These are phyloP conservation scores for Penicillium sp. DNA, from an alignment of 2,329 filamentous ascomycete genomes.

Conservation along the genomic window DNA sequence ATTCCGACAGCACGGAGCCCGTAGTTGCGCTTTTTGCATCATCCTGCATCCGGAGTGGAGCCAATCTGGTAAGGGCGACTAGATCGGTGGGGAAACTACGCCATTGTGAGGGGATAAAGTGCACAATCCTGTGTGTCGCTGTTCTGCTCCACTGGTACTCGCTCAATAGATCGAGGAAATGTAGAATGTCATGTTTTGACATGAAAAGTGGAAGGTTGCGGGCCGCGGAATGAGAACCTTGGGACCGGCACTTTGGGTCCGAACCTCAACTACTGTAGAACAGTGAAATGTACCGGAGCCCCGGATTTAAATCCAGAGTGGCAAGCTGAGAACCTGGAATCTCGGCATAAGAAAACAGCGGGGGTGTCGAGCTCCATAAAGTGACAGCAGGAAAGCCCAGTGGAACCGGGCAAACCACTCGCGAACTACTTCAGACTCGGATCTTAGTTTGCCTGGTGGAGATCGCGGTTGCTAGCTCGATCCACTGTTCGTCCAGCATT, in stretches of 20 bases:
- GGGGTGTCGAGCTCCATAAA: not conserved
- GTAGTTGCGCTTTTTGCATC: constrained; percentile 1
- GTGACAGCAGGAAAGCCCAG: not conserved
- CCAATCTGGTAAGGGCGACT: not conserved
- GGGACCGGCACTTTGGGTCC: not conserved
- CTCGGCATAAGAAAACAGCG: not conserved
- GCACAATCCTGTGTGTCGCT: not conserved
- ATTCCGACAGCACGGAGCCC: not conserved
- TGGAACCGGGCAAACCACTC: not conserved
- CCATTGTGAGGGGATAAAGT: not conserved
- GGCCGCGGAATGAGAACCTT: not conserved
- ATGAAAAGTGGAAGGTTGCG: not conserved
- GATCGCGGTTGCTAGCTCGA: not conserved
- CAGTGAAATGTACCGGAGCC: not conserved
- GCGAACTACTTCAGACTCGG: not conserved
- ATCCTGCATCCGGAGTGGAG: not conserved
- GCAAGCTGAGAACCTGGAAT: not conserved
- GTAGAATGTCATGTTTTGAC: not conserved
- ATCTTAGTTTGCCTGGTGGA: not conserved
- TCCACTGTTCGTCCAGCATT: constrained; percentile 8
- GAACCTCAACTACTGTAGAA: not conserved
- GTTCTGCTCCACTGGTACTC: not conserved
- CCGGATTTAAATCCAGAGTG: not conserved
- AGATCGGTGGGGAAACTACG: not conserved
- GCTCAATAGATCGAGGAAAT: too few species aligned